Evolutionary conservation across 768 basidiomycete species (phyloP).

Genomic region (Calvatia gigantea): DNA sequence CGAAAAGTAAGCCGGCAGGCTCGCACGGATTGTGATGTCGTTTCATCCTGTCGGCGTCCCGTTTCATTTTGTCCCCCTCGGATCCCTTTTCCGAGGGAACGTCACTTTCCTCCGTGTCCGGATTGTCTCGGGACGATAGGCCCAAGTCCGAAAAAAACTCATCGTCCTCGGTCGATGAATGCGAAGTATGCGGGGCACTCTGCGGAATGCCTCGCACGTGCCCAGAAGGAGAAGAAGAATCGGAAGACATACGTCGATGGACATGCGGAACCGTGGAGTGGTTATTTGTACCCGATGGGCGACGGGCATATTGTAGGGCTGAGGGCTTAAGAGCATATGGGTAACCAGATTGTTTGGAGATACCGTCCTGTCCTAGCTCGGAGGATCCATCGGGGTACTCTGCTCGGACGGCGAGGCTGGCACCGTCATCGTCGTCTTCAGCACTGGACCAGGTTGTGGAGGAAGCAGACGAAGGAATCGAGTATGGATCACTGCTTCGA

Average conservation of each 20-base stretch:
- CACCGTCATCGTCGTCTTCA: conserved; percentile 63
- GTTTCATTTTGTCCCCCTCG: conserved; percentile 20
- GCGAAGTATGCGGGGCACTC: conserved; percentile 39
- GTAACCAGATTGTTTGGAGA: conserved; percentile 38
- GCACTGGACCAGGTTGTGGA: conserved; percentile 64
- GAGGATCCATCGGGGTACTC: conserved; percentile 38
- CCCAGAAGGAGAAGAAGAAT: conserved; percentile 27
- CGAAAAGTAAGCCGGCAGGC: conserved; percentile 74
- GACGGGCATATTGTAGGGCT: conserved; percentile 61
- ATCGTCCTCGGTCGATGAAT: conserved; percentile 42
- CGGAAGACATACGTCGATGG: conserved; percentile 51
- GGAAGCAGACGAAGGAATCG: conserved; percentile 59
- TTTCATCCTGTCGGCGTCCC: conserved; percentile 36
- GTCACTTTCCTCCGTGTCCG: conserved; percentile 29
- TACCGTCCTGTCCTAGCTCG: conserved; percentile 36
- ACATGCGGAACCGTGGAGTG: conserved; percentile 55
- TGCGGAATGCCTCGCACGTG: conserved; percentile 37
- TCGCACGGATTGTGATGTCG: conserved; percentile 64
- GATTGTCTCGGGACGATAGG: conserved; percentile 34
- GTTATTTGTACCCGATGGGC: conserved; percentile 70
- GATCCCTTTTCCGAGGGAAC: conserved; percentile 22
- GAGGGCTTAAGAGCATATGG: conserved; percentile 35
- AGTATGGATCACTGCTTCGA: conserved; percentile 43
- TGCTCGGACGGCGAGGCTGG: conserved; percentile 27
- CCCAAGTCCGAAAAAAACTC: conserved; percentile 40